Evolutionary conservation across 441 rosid species (phyloP), one percentile per base, ranked within the genome.

Genomic region (Bocquillonia castaneifolia): DNA sequence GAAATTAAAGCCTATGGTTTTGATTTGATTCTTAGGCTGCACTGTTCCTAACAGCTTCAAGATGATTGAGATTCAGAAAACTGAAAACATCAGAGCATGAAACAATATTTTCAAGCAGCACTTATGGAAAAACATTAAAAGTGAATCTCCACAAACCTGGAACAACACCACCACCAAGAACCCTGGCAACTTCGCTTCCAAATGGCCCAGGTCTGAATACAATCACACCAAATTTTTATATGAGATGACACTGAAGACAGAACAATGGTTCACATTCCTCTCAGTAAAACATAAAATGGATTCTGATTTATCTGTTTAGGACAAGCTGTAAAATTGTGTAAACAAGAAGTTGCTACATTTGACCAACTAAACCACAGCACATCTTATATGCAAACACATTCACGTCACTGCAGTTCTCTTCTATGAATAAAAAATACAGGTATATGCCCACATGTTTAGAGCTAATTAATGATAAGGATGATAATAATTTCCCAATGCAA

Each of bases 91-190:
- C n/a, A 73, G 29, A 44, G 10, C 57, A 64, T 28, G 56, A 67
- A 72, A 48, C 26, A 47, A 40, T 47, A 63, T 39, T 15, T 53
- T 47, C 40, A 59, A 44, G 39, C 45, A 63, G n/a, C 28, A n/a
- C 44, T 44, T 10, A 47, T 25, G 3, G 13, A 56, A 29, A 18
- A 55, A 14, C 74, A 50, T 42, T 59, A 56, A 22, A 57, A 34
- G 64, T 53, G 72, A 62, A 74, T 55, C 59, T 65, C 57, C 72
- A 9, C 64, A 37, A 77, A 92, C 98, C 97, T 88, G 99, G 97
- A 39, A 91, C 95, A 73, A 93, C 82, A 50, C 99, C 99, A 72
- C 97, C 96, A 67, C 99, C 99, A 76, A 93, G 95, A 70, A 93
- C 99, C 72, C 95, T 83, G 12, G 81, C 84, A 75, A 89, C 91